Conservation (phyloP, 768 basidiomycete species). For the Serendipita indica region DNA sequence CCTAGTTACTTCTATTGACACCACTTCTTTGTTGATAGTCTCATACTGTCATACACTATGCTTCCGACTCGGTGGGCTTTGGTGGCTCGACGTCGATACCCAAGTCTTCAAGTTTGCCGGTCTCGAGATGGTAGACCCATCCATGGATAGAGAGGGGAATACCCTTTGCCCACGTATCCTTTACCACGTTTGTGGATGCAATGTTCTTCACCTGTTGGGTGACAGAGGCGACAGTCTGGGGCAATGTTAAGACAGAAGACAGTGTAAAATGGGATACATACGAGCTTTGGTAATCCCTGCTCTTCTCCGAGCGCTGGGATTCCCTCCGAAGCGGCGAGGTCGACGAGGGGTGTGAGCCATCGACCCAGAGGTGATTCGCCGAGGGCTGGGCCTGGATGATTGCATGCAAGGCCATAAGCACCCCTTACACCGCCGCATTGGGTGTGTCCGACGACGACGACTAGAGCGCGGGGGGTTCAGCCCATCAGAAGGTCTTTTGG, state of each 20-base stretch:
- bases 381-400: slow-evolving; percentile 24
- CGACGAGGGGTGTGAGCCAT: slow-evolving; percentile 59
- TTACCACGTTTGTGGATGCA: slow-evolving; percentile 20
- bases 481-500: slow-evolving; percentile 13
- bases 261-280: background rate
- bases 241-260: background rate
- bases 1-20: background rate
- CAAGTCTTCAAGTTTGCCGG: slow-evolving; percentile 44
- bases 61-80: background rate
- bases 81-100: slow-evolving; percentile 15
- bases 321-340: slow-evolving; percentile 24
- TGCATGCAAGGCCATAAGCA: background rate
- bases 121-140: slow-evolving; percentile 53
- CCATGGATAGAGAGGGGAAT: slow-evolving; percentile 44
- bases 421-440: slow-evolving; percentile 49
- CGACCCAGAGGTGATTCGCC: slow-evolving; percentile 39
- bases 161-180: slow-evolving; percentile 23
- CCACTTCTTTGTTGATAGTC: background rate
- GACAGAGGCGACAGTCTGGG: background rate
- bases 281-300: slow-evolving; percentile 10
- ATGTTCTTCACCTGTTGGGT: slow-evolving; percentile 21
- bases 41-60: no score
- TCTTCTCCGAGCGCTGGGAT: slow-evolving; percentile 6
- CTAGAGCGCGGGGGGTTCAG: slow-evolving; percentile 25
- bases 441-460: slow-evolving; percentile 71